Evolutionary conservation across 2,329 filamentous ascomycete species (phyloP), one percentile per base, ranked within the genome.

Genomic region (Cladorrhinum sp.): DNA sequence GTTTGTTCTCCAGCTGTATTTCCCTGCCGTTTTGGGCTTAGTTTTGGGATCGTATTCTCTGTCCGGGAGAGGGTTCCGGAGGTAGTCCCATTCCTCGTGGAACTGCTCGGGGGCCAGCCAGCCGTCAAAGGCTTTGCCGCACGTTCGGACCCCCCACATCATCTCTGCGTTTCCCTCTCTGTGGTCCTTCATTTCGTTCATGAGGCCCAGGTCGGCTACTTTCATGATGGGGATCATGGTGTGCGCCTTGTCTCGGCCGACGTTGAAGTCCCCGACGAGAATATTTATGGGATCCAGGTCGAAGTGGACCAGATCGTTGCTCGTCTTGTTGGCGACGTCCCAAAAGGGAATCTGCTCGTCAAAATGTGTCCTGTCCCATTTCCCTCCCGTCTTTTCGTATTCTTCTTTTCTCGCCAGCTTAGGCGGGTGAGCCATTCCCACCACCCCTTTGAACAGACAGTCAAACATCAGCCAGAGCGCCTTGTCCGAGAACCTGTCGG

Each of bases 361-460:
- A 16, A 36, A 36, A 36, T 38, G n/a, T 18, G 18, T 22, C 32
- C 3, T 29, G 7, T 27, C 29, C 6, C 25, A 22, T 25, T 38
- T 20, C 18, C 49, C 25, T 3, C 55, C 41, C 22, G 25, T 10
- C 41, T 25, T 16, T 10, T 13, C 48, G 7, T 50, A 24, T 10
- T 57, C 27, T 16, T 20, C 8, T 8, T 55, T 20, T 6, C 13
- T 10, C 4, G 24, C 41, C 2, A 24, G 5, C 5, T 12, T 9
- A n/a, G 55, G 45, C 10, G 55, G 55, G 16, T 52, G 23, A 16
- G 55, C 55, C 55, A 58, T 51, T 13, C 27, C 55, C 24, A 58
- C 13, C 12, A 45, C 48, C 8, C 45, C 48, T 16, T 38, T 32
- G 22, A 58, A 58, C 25, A 58, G n/a, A 22, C 52, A 55, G 23